These are phyloP conservation scores for Coprinopsis cinerea DNA, from an alignment of 768 basidiomycete species.

Conservation along the genomic window DNA sequence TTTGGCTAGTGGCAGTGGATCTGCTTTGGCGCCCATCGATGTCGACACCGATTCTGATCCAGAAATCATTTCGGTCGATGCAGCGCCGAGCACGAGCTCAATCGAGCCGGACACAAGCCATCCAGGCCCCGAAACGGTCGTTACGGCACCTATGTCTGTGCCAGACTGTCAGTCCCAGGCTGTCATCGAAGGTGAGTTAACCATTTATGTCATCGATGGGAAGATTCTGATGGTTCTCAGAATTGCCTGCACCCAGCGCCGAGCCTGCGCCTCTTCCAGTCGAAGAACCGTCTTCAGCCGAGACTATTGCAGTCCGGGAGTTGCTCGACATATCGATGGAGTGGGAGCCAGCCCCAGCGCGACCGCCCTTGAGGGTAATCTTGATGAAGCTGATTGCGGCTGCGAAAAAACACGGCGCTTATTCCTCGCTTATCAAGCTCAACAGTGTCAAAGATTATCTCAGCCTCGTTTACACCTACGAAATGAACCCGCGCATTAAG, in stretches of 20 bases:
- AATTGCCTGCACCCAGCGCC: background rate
- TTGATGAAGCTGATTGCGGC: conserved; percentile 8
- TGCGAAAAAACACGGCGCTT: conserved; percentile 10
- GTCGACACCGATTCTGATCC: background rate
- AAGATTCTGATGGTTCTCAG: background rate
- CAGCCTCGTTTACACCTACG: conserved; percentile 7
- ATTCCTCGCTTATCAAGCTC: conserved; percentile 10
- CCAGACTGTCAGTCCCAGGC: too few relatives aligned
- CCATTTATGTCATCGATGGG: too few relatives aligned
- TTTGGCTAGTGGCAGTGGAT: background rate
- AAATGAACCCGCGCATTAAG: background rate
- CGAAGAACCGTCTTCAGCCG: background rate
- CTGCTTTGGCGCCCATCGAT: background rate
- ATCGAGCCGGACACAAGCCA: too few relatives aligned
- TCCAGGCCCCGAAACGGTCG: too few relatives aligned
- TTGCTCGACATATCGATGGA: background rate
- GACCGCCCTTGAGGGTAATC: background rate
- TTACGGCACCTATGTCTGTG: too few relatives aligned
- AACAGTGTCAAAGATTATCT: conserved; percentile 13
- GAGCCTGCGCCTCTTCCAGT: too few relatives aligned
- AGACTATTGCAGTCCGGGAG: background rate
- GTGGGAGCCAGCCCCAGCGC: background rate
- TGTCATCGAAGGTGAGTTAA: too few relatives aligned
- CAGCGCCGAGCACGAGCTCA: too few relatives aligned
- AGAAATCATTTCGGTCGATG: too few relatives aligned